phyloP scores from a whole-genome alignment of 257 asterid genomes.

The Leptodermis oblonga region DNA sequence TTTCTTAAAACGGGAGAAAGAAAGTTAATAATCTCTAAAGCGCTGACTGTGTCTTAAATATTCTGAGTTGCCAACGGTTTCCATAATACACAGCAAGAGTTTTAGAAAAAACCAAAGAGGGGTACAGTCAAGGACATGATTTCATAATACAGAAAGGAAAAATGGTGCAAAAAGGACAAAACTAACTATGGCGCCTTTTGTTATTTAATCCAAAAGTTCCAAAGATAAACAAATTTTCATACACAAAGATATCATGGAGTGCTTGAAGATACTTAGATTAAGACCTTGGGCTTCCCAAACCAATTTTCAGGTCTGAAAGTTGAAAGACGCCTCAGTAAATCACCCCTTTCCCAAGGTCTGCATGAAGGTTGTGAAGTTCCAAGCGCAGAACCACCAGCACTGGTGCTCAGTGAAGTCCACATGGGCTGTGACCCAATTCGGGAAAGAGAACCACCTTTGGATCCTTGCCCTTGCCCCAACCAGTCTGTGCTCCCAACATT shows the following conservation, averaged over 20 bases:
- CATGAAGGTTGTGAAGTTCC: slow-evolving; percentile 96
- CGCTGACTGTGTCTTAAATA: neutral
- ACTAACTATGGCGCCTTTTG: neutral
- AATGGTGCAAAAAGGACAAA: neutral
- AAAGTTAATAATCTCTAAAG: neutral
- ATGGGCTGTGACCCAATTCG: slow-evolving; percentile 79
- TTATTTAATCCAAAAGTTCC: neutral
- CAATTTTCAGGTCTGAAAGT: slow-evolving; percentile 88
- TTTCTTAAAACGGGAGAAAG: neutral
- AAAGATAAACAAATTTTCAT: neutral
- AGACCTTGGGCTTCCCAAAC: slow-evolving; percentile 96
- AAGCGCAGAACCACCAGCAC: slow-evolving; percentile 89
- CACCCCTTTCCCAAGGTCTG: slow-evolving; percentile 99
- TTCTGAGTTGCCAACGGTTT: neutral
- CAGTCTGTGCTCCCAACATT: slow-evolving; percentile 86
- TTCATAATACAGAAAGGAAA: neutral
- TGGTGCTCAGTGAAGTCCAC: slow-evolving; percentile 72
- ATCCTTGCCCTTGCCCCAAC: slow-evolving; percentile 70
- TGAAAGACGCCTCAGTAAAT: slow-evolving; percentile 86
- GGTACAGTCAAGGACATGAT: neutral
- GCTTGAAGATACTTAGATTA: slow-evolving; percentile 17
- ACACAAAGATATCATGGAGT: neutral
- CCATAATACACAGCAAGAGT: neutral
- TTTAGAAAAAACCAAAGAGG: neutral
- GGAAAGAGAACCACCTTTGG: slow-evolving; percentile 78